phyloP scores from a whole-genome alignment of 108 stramenopile species.

The Skeletonema potamos region DNA sequence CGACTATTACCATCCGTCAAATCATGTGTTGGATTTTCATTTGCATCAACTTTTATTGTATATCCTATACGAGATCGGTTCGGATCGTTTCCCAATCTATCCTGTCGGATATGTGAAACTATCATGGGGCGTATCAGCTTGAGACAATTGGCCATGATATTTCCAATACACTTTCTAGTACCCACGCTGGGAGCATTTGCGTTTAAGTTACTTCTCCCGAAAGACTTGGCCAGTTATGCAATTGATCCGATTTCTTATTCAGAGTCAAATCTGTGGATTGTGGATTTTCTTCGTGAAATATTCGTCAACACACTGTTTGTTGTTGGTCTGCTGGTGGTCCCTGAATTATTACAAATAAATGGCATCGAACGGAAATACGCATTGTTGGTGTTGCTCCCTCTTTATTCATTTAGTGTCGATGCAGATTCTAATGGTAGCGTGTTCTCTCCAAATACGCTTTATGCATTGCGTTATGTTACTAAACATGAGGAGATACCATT shows the following conservation, averaged over 20 bases:
- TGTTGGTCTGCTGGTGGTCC: conserved; percentile 45
- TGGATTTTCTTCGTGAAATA: conserved; percentile 37
- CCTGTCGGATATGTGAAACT: conserved; percentile 44
- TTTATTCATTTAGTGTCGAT: conserved; percentile 50
- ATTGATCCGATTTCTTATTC: conserved; percentile 26
- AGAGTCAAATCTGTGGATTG: conserved; percentile 16
- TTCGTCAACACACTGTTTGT: conserved; percentile 29
- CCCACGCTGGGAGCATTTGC: not conserved
- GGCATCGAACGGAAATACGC: conserved; percentile 20
- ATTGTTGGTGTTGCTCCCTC: conserved; percentile 30
- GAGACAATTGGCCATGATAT: conserved; percentile 19
- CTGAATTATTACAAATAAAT: conserved; percentile 49
- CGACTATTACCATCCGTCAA: not conserved
- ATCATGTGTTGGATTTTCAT: conserved; percentile 11
- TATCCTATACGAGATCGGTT: conserved; percentile 5
- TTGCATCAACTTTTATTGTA: conserved; percentile 11
- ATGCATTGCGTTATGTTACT: conserved; percentile 23
- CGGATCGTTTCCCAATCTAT: conserved; percentile 43
- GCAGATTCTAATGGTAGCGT: conserved; percentile 24
- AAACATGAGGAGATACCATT: conserved; percentile 16
- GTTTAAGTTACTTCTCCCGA: not conserved
- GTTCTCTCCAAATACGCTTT: conserved; percentile 48
- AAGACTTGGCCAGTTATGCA: not conserved
- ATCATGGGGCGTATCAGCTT: conserved; percentile 42
- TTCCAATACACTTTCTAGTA: conserved; percentile 31